Conservation (phyloP, 352 stramenopile species). For the Pythium angustatum region DNA sequence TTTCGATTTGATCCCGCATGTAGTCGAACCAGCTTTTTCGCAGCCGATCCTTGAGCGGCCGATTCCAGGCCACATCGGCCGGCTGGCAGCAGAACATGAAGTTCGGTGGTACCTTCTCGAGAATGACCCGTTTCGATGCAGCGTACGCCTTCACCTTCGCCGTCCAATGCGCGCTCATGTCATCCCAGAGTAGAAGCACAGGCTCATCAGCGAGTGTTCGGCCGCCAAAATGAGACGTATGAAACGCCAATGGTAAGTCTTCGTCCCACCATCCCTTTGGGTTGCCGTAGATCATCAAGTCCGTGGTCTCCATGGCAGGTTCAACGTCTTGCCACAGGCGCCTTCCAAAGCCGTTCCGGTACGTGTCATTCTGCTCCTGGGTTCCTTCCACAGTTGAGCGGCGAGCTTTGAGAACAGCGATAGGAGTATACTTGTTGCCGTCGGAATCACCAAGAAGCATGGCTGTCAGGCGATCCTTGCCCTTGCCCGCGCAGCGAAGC, state of each 20-base stretch:
- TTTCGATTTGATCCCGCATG: background rate
- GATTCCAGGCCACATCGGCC: constrained; percentile 7
- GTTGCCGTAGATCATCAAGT: constrained; percentile 4
- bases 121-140: constrained; percentile 2
- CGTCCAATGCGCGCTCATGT: constrained; percentile 11
- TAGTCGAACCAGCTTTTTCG: constrained; percentile 1
- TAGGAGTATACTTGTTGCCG: constrained; percentile 6
- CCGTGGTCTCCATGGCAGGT: background rate
- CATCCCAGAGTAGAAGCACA: constrained; percentile 12
- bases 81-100: constrained; percentile 15
- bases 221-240: constrained; percentile 7
- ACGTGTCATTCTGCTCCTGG: constrained; percentile 11
- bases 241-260: background rate
- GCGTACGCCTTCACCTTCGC: constrained; percentile 2
- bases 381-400: background rate
- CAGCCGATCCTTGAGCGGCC: constrained; percentile 7
- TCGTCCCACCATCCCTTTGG: constrained; percentile 11
- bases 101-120: constrained; percentile 7
- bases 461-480: constrained; percentile 1
- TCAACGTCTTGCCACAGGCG: background rate
- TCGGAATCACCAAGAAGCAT: constrained; percentile 10
- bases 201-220: constrained; percentile 4
- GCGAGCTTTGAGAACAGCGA: background rate
- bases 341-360: constrained; percentile 1
- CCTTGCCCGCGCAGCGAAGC: constrained; percentile 8